A percentile compares a stretch with the other conserved stretches of the same genome.
Conservation (phyloP, 2,329 filamentous ascomycete species). For the Cadophora sp. region DNA sequence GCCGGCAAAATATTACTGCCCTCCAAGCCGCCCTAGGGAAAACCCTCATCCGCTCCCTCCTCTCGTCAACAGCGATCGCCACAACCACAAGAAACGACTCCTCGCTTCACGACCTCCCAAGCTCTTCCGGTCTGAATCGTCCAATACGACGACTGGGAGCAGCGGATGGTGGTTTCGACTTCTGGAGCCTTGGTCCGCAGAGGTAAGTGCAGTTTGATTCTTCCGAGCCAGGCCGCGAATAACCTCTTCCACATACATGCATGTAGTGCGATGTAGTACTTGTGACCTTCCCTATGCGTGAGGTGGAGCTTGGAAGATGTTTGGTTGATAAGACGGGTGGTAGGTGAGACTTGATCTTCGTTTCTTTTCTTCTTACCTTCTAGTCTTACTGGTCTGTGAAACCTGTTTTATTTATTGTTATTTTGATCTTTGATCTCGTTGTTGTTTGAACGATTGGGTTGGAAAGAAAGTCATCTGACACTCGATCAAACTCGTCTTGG, state of each 20-base stretch:
- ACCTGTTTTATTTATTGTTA: no score
- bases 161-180: background rate
- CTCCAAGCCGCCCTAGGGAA: constrained; percentile 1
- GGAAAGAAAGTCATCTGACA: constrained; percentile 1
- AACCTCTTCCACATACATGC: constrained; percentile 30
- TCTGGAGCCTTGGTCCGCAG: background rate
- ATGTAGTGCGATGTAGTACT: no score
- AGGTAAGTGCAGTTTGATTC: background rate
- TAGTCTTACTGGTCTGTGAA: background rate
- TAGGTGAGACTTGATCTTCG: background rate
- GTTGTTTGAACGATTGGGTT: background rate
- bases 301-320: background rate
- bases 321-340: constrained; percentile 2
- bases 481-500: background rate
- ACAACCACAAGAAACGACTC: background rate
- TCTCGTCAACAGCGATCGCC: background rate
- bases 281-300: constrained; percentile 17
- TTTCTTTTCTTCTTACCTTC: background rate
- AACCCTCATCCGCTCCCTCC: constrained; percentile 11
- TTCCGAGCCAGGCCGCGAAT: constrained; percentile 22
- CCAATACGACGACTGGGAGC: background rate
- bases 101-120: background rate
- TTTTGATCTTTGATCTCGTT: no score
- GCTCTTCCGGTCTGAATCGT: background rate
- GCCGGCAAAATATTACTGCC: no score